Conservation (phyloP, 2,329 filamentous ascomycete genomes). For the Cadophora sp. region DNA sequence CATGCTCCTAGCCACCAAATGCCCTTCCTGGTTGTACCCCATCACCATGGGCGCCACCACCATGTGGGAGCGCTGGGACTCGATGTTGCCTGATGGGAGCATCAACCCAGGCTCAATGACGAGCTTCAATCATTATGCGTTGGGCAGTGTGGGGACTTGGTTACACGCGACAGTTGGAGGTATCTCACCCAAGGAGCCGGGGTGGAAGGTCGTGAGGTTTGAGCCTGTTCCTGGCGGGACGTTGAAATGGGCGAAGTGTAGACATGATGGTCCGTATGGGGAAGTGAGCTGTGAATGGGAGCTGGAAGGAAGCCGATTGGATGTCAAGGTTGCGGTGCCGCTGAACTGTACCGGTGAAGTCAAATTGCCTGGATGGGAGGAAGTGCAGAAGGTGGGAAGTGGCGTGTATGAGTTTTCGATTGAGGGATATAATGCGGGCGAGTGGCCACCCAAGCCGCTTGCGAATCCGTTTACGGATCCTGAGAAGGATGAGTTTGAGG, state of each 20-base stretch:
- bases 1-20: slow-evolving; percentile 47
- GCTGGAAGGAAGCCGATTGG: slow-evolving; percentile 26
- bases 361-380: slow-evolving; percentile 37
- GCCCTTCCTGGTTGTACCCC: slow-evolving; percentile 43
- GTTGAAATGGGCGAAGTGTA: slow-evolving; percentile 41
- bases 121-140: slow-evolving; percentile 40
- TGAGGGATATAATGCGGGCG: slow-evolving; percentile 19
- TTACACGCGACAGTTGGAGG: slow-evolving; percentile 44
- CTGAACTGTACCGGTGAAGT: slow-evolving; percentile 34
- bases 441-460: slow-evolving; percentile 25
- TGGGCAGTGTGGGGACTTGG: slow-evolving; percentile 36
- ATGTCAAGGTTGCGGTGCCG: slow-evolving; percentile 31
- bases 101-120: slow-evolving; percentile 41
- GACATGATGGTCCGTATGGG: slow-evolving; percentile 43
- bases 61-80: slow-evolving; percentile 39
- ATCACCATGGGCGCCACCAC: slow-evolving; percentile 41
- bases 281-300: slow-evolving; percentile 36
- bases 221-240: slow-evolving; percentile 44
- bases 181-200: slow-evolving; percentile 39
- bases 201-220: slow-evolving; percentile 43
- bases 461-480: background rate
- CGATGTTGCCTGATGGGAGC: slow-evolving; percentile 37
- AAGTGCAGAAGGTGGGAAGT: slow-evolving; percentile 31
- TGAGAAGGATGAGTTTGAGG: background rate
- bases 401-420: slow-evolving; percentile 28